Evolutionary conservation across 2,329 filamentous ascomycete species (phyloP).

Genomic region (Pseudopyricularia cyperi): DNA sequence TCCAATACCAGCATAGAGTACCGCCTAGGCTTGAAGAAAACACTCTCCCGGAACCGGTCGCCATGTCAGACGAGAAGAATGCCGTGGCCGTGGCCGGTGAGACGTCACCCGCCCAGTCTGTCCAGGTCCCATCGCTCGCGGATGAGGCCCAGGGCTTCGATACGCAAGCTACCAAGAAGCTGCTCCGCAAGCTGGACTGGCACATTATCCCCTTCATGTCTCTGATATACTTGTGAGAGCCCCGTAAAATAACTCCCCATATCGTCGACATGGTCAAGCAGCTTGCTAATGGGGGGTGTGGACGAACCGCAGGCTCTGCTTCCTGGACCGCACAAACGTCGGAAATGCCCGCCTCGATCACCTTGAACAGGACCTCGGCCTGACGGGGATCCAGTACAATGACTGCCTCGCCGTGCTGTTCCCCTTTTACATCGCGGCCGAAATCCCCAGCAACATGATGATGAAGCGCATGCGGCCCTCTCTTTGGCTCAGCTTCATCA

Average conservation of each 20-base stretch:
- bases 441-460: slow-evolving; percentile 51
- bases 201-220: slow-evolving; percentile 37
- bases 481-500: slow-evolving; percentile 40
- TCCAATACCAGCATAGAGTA: no score
- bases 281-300: neutral
- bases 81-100: neutral
- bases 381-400: slow-evolving; percentile 50
- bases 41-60: no score
- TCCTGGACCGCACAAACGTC: slow-evolving; percentile 57
- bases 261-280: neutral
- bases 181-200: slow-evolving; percentile 31
- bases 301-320: slow-evolving; percentile 9
- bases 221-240: slow-evolving; percentile 2
- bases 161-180: slow-evolving; percentile 10
- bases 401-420: slow-evolving; percentile 53
- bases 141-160: slow-evolving; percentile 1
- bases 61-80: neutral
- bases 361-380: slow-evolving; percentile 42
- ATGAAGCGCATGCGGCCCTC: slow-evolving; percentile 47
- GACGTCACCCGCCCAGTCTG: neutral
- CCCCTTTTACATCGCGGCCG: slow-evolving; percentile 46
- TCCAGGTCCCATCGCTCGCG: neutral
- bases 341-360: slow-evolving; percentile 57
- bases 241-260: neutral
- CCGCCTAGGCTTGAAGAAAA: no score